phyloP scores from a whole-genome alignment of 176 grass and related monocot species.

The Cenchrus purpureus region DNA sequence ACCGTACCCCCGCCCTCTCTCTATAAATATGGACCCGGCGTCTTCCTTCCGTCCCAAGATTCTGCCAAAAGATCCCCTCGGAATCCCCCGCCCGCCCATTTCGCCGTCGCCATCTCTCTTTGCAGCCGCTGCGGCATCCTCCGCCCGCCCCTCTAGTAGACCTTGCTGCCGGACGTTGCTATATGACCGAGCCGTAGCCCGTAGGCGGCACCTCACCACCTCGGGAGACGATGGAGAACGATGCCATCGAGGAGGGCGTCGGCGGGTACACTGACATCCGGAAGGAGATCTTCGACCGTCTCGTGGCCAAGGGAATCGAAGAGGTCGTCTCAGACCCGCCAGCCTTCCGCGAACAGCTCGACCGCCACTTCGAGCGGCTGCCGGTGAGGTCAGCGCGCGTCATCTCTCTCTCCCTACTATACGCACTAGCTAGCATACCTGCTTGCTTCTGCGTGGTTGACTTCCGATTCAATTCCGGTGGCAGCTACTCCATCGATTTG shows the following conservation, averaged over 20 bases:
- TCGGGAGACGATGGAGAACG: constrained; percentile 36
- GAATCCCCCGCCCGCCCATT: constrained; percentile 37
- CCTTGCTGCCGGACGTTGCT: neutral
- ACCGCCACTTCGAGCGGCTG: constrained; percentile 58
- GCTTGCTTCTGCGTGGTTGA: neutral
- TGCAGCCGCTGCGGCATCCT: neutral
- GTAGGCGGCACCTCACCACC: constrained; percentile 43
- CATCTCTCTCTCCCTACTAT: neutral
- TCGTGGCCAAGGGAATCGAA: constrained; percentile 48
- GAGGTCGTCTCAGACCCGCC: constrained; percentile 58
- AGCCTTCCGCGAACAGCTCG: constrained; percentile 49
- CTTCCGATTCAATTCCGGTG: neutral
- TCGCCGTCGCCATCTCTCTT: constrained; percentile 34
- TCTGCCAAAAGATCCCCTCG: constrained; percentile 53
- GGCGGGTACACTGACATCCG: constrained; percentile 41
- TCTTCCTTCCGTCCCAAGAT: constrained; percentile 49
- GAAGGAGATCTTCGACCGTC: constrained; percentile 63
- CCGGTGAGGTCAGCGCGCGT: constrained; percentile 62
- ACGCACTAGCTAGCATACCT: no score
- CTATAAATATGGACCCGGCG: constrained; percentile 21
- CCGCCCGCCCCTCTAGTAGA: neutral
- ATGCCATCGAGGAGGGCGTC: constrained; percentile 59
- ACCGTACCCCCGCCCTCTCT: neutral
- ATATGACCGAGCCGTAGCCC: constrained; percentile 33
- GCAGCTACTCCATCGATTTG: constrained; percentile 81